Percentiles rank a stretch among this genome's conserved stretches.
Conservation (phyloP, 345 rosid species). For the Conringia planisiliqua region DNA sequence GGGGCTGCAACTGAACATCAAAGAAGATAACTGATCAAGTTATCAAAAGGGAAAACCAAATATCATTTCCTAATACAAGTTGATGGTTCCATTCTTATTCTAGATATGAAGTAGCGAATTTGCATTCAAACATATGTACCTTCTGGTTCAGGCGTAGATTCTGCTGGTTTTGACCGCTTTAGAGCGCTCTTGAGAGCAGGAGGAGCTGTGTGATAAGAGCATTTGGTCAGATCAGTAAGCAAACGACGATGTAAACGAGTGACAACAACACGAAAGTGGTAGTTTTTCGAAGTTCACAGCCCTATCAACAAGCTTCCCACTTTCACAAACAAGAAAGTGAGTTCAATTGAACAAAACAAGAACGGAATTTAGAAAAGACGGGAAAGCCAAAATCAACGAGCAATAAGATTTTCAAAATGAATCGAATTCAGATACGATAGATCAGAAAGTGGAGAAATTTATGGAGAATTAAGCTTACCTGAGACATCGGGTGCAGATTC, state of each 20-base stretch:
- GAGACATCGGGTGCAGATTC: conserved; percentile 33
- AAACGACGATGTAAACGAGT: neutral
- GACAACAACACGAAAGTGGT: neutral
- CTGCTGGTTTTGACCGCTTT: conserved; percentile 61
- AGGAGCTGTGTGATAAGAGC: conserved; percentile 21
- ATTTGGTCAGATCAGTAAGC: conserved; percentile 3
- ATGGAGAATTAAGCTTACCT: conserved; percentile 16
- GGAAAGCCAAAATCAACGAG: neutral
- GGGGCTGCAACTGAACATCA: conserved; percentile 32
- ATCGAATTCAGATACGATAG: neutral
- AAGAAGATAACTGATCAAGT: neutral
- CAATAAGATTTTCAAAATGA: neutral
- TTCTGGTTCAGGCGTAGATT: conserved; percentile 26
- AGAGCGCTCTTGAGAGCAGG: conserved; percentile 76
- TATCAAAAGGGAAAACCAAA: neutral
- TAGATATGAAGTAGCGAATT: neutral
- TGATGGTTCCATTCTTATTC: neutral
- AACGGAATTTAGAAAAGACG: neutral
- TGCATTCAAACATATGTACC: conserved; percentile 5
- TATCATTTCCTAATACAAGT: neutral
- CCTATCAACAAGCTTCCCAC: neutral
- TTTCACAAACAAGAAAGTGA: neutral
- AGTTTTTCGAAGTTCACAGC: neutral
- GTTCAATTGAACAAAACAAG: too few species aligned
- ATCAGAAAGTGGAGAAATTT: neutral